These are phyloP conservation scores for Acidiella bohemica DNA, from an alignment of 495 filamentous ascomycete species.

Conservation along the genomic window DNA sequence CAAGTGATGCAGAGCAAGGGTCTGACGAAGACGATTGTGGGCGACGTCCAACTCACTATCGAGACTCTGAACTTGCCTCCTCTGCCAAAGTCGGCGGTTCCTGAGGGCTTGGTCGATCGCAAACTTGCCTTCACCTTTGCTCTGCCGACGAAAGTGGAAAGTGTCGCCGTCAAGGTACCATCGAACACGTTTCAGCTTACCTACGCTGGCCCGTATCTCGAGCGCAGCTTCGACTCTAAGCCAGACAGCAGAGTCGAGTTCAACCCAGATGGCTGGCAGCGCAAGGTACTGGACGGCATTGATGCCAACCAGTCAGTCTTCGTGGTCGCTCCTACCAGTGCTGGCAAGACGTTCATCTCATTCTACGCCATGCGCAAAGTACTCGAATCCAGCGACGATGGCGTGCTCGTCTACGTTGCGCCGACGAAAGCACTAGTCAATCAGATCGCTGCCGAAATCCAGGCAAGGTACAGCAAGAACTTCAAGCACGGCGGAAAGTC, in stretches of 20 bases:
- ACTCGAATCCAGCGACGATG: constrained; percentile 49
- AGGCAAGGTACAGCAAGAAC: constrained; percentile 52
- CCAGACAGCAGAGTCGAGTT: constrained; percentile 55
- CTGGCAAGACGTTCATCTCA: constrained; percentile 47
- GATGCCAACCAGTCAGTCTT: constrained; percentile 55
- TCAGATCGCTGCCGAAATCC: constrained; percentile 65
- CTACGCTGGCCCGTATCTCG: constrained; percentile 59
- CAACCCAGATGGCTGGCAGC: constrained; percentile 63
- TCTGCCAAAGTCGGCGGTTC: constrained; percentile 6
- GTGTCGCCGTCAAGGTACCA: constrained; percentile 22
- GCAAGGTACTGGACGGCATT: constrained; percentile 57
- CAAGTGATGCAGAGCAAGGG: constrained; percentile 14
- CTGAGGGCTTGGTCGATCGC: constrained; percentile 17
- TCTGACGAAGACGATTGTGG: constrained; percentile 28
- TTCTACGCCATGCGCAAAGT: constrained; percentile 75
- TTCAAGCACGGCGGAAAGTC: constrained; percentile 44
- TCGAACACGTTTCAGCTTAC: constrained; percentile 46
- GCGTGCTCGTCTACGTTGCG: constrained; percentile 62
- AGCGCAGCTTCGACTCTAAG: constrained; percentile 53
- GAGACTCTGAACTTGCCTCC: constrained; percentile 26
- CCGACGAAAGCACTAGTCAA: constrained; percentile 76
- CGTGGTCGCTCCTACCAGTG: constrained; percentile 64
- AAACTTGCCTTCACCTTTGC: constrained; percentile 31
- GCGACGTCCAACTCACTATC: constrained; percentile 18
- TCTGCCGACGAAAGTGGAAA: constrained; percentile 15